These are phyloP conservation scores for Arthroderma sp. DNA, from an alignment of 2,329 filamentous ascomycete genomes.

Conservation along the genomic window DNA sequence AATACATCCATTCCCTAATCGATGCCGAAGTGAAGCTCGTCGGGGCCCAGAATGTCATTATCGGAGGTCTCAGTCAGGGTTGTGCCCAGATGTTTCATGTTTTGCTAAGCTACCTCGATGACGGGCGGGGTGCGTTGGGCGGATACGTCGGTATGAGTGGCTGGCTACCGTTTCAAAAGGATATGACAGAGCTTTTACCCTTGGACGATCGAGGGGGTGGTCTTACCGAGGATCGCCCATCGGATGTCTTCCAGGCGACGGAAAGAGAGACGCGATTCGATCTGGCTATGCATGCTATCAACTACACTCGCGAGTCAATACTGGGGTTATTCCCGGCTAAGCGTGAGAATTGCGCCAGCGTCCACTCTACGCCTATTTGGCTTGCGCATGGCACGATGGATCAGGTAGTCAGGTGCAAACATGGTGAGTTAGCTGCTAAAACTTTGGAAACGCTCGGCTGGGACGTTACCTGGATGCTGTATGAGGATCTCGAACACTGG, in stretches of 20 bases:
- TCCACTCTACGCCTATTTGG: constrained; percentile 8
- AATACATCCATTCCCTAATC: constrained; percentile 12
- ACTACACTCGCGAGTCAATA: constrained; percentile 7
- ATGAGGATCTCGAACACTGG: constrained; percentile 12
- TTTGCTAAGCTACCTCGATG: constrained; percentile 11
- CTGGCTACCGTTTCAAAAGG: constrained; percentile 26
- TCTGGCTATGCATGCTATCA: constrained; percentile 3
- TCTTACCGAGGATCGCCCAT: background rate
- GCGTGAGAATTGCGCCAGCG: background rate
- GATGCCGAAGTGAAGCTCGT: constrained; percentile 12
- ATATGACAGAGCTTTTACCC: constrained; percentile 18
- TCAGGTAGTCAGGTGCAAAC: constrained; percentile 2
- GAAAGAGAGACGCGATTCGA: background rate
- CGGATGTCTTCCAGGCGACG: background rate
- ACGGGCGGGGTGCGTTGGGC: constrained; percentile 14
- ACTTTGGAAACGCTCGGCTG: constrained; percentile 10
- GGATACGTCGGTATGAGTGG: constrained; percentile 35
- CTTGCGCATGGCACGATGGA: constrained; percentile 9
- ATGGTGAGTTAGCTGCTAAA: constrained; percentile 7
- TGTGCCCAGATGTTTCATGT: constrained; percentile 11
- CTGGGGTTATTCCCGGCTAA: constrained; percentile 7
- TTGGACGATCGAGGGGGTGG: constrained; percentile 1
- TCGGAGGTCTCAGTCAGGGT: constrained; percentile 17
- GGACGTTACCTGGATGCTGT: constrained; percentile 12
- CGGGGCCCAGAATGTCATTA: constrained; percentile 11